Percentiles rank a stretch among this genome's conserved stretches.
Evolutionary conservation across 345 rosid species (phyloP).

Genomic region (Anastatica hierochuntica): DNA sequence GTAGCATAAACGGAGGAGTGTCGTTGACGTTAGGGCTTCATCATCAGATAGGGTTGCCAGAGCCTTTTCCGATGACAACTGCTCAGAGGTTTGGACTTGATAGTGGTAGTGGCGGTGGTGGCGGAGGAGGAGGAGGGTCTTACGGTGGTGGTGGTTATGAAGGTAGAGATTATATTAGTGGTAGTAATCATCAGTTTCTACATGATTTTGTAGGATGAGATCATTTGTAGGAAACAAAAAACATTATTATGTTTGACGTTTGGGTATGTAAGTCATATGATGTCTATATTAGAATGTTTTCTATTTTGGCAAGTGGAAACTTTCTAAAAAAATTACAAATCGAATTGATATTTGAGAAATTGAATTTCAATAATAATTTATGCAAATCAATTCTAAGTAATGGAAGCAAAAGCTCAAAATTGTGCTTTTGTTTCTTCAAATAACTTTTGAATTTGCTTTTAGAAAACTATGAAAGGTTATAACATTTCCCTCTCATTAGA

Average conservation of each 20-base stretch:
- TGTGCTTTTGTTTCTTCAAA: conserved; percentile 12
- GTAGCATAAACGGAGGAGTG: conserved; percentile 36
- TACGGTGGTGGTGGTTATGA: conserved; percentile 38
- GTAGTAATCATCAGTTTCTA: conserved; percentile 55
- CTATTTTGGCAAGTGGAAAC: neutral
- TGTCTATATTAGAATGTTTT: conserved; percentile 23
- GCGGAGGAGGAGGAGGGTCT: conserved; percentile 35
- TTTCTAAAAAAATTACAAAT: too few relatives aligned
- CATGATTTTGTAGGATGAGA: conserved; percentile 86
- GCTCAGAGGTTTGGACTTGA: conserved; percentile 65
- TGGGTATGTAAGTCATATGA: conserved; percentile 10
- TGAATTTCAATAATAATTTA: too few relatives aligned
- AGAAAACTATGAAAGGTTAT: conserved; percentile 3
- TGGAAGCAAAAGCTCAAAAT: neutral
- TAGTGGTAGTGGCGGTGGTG: conserved; percentile 32
- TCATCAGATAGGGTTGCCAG: conserved; percentile 63
- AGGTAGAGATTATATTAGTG: conserved; percentile 60
- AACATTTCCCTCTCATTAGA: neutral
- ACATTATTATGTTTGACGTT: conserved; percentile 9
- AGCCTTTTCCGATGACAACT: conserved; percentile 54
- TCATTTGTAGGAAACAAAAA: conserved; percentile 7
- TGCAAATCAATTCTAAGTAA: too few relatives aligned
- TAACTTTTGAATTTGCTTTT: conserved; percentile 14
- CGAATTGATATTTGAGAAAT: too few relatives aligned
- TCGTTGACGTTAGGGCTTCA: conserved; percentile 81